Evolutionary conservation across 164 flowering plant species (phyloP).

Genomic region (Echeveria elegans): DNA sequence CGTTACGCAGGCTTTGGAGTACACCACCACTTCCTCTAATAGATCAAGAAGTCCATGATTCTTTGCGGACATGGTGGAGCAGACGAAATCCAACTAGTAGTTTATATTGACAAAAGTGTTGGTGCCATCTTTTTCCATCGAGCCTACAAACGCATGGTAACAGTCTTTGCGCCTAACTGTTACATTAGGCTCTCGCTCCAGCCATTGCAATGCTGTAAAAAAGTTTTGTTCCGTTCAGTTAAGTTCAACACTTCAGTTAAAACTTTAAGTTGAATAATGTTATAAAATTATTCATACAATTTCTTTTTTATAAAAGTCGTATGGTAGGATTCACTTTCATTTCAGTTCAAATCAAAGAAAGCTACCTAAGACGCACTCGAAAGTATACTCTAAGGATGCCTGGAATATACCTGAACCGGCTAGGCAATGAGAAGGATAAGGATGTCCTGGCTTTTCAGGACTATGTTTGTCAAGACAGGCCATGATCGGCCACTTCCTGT

Average conservation of each 20-base stretch:
- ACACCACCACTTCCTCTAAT: conserved; percentile 30
- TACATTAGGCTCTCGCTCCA: background rate
- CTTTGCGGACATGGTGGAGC: conserved; percentile 37
- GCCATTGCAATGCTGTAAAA: background rate
- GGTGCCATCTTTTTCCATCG: conserved; percentile 72
- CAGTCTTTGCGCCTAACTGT: conserved; percentile 14
- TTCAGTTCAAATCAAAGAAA: too few species aligned
- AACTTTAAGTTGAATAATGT: too few species aligned
- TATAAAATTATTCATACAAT: too few species aligned
- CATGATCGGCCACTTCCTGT: conserved; percentile 55
- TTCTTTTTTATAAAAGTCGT: too few species aligned
- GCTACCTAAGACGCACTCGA: too few species aligned
- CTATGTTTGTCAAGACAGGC: conserved; percentile 57
- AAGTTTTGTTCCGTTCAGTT: too few species aligned
- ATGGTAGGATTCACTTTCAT: too few species aligned
- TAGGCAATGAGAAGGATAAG: conserved; percentile 80
- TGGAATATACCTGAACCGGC: conserved; percentile 71
- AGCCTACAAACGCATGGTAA: conserved; percentile 34
- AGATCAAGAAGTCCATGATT: conserved; percentile 28
- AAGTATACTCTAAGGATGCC: too few species aligned
- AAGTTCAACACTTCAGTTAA: too few species aligned
- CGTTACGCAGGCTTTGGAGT: conserved; percentile 31
- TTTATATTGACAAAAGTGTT: conserved; percentile 57
- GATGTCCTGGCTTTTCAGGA: conserved; percentile 72
- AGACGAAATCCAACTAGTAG: conserved; percentile 37